Conservation (phyloP, 2,329 filamentous ascomycete species). For the Graphilbum ipis-grandicollis region DNA sequence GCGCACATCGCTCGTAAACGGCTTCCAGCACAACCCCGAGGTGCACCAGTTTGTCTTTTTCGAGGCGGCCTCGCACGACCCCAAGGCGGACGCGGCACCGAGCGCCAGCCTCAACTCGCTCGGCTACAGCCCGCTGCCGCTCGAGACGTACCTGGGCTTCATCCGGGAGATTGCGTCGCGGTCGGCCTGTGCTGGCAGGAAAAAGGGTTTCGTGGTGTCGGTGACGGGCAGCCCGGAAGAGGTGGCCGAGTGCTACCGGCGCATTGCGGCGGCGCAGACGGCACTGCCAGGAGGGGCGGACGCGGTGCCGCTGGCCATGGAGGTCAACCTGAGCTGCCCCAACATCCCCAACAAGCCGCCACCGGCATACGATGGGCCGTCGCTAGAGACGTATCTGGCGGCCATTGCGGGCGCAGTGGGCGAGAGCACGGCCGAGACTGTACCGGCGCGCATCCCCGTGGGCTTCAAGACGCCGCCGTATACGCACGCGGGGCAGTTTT, state of each 20-base stretch:
- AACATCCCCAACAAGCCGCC: conserved; percentile 55
- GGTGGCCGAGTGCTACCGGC: conserved; percentile 35
- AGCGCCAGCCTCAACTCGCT: conserved; percentile 47
- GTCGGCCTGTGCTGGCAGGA: conserved; percentile 5
- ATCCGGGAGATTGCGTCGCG: conserved; percentile 27
- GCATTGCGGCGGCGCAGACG: conserved; percentile 22
- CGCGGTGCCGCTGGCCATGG: conserved; percentile 45
- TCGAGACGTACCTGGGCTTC: conserved; percentile 40
- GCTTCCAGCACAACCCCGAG: conserved; percentile 43
- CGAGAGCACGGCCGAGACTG: neutral
- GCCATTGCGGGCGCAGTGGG: conserved; percentile 16
- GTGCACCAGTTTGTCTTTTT: conserved; percentile 54
- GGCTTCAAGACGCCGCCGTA: conserved; percentile 67
- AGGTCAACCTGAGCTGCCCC: conserved; percentile 64
- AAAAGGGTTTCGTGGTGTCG: conserved; percentile 50
- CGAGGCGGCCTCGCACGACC: conserved; percentile 17
- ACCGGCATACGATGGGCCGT: conserved; percentile 44
- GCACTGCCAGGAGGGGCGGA: conserved; percentile 12
- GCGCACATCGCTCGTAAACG: conserved; percentile 46
- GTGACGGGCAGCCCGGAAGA: conserved; percentile 48
- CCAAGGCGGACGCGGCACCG: conserved; percentile 4
- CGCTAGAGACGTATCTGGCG: conserved; percentile 36
- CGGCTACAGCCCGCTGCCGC: conserved; percentile 51
- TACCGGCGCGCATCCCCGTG: conserved; percentile 17
- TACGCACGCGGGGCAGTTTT: conserved; percentile 51